Conservation (phyloP, 441 rosid species). For the Erysimum cheiri region DNA sequence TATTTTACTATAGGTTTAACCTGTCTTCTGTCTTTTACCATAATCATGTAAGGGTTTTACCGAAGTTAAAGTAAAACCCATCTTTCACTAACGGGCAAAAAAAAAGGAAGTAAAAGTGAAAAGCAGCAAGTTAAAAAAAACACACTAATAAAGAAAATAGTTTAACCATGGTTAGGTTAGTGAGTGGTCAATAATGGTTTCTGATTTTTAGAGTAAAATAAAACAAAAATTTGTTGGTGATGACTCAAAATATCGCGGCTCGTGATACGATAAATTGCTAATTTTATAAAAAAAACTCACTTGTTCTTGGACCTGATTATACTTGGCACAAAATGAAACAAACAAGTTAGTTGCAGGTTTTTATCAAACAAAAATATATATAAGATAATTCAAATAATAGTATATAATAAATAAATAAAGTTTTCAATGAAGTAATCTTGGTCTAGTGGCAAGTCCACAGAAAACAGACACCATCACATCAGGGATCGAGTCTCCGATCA, state of each 20-base stretch:
- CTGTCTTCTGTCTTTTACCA: background rate
- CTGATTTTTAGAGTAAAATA: constrained; percentile 18
- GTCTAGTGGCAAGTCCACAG: too few species aligned
- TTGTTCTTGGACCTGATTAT: constrained; percentile 33
- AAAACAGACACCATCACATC: too few species aligned
- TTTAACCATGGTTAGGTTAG: constrained; percentile 37
- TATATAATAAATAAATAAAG: constrained; percentile 15
- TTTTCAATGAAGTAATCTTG: too few species aligned
- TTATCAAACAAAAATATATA: constrained; percentile 14
- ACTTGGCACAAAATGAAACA: constrained; percentile 41
- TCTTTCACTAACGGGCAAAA: constrained; percentile 1
- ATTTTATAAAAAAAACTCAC: constrained; percentile 36
- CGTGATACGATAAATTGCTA: constrained; percentile 39
- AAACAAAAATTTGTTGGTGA: constrained; percentile 22
- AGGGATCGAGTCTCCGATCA: too few species aligned
- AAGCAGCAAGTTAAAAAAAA: background rate
- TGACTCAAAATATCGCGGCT: constrained; percentile 27
- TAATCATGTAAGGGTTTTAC: background rate
- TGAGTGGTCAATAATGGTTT: constrained; percentile 23
- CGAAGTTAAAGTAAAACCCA: background rate
- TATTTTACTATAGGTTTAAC: background rate
- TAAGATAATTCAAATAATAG: constrained; percentile 6
- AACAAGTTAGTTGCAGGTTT: constrained; percentile 49
- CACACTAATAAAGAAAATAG: background rate
- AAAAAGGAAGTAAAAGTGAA: background rate